These are phyloP conservation scores for Penicillium sp. DNA, from an alignment of 2,329 filamentous ascomycete species.

Conservation along the genomic window DNA sequence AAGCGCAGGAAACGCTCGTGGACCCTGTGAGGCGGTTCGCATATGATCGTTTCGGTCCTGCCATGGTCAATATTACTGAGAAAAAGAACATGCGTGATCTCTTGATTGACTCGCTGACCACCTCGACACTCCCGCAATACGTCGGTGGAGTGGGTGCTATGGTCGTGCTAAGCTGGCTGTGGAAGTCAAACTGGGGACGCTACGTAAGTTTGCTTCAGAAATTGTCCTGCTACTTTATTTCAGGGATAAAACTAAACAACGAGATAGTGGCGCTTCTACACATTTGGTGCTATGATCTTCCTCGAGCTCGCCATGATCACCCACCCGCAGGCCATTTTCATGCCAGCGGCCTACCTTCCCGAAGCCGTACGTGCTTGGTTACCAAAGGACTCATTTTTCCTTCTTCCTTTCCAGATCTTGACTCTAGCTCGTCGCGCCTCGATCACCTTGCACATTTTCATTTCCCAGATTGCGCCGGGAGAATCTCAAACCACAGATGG, in stretches of 20 bases:
- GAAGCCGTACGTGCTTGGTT: slow-evolving; percentile 25
- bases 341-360: slow-evolving; percentile 33
- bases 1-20: slow-evolving; percentile 74
- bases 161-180: slow-evolving; percentile 36
- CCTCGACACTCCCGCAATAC: slow-evolving; percentile 36
- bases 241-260: slow-evolving; percentile 2
- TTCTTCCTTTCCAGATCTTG: slow-evolving; percentile 78
- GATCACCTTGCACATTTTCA: slow-evolving; percentile 74
- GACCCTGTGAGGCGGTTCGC: slow-evolving; percentile 73
- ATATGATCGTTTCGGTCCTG: slow-evolving; percentile 82
- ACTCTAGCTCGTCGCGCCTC: slow-evolving; percentile 67
- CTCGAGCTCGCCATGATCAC: slow-evolving; percentile 56
- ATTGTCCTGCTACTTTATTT: not conserved
- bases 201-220: slow-evolving; percentile 38
- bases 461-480: slow-evolving; percentile 71
- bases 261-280: slow-evolving; percentile 47
- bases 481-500: slow-evolving; percentile 41
- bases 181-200: slow-evolving; percentile 40
- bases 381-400: slow-evolving; percentile 43
- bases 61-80: slow-evolving; percentile 56
- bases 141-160: slow-evolving; percentile 33
- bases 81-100: slow-evolving; percentile 63
- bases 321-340: slow-evolving; percentile 42
- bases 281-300: slow-evolving; percentile 49
- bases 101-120: slow-evolving; percentile 58